Evolutionary conservation across 805 yeast genomes (phyloP), one percentile per base, ranked within the genome.

Genomic region (Starmerella scarabaei): DNA sequence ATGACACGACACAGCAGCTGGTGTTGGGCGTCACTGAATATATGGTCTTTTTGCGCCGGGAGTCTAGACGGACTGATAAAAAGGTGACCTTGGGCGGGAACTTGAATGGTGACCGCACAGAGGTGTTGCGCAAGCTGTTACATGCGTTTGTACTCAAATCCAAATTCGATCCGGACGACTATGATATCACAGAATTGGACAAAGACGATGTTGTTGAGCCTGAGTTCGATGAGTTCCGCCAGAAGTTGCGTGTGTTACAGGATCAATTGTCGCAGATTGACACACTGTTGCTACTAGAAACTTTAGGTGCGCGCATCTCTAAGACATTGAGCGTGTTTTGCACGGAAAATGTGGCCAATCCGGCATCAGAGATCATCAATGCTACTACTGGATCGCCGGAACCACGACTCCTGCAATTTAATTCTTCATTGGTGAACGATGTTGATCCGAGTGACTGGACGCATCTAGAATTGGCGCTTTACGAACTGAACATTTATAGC

Each of bases 1-100:
- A 91, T 58, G 96, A 91, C 50, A 78, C 88, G 12, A 74, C 93
- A 1, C 67, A 71, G 29, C 93, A 83, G 57, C 80, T 84, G 15
- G 80, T 88, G 54, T 79, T 91, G 7, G 80, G 84, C 52, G 64
- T 91, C 34, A 73, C 81, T 29, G 80, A 75, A 38, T 85, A 77
- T 56, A 64, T 91, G 45, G 62, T 81, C 9, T 69, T 78, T 33
- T 62, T 85, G 49, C 82, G 67, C 16, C 54, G 55, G 20, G 65
- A 57, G 27, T 48, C 54, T 75, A 61, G 83, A 74, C 54, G 64
- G 55, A 30, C 33, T 32, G 37, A 37, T 26, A 66, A 60, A 6
- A 45, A 61, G 31, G 54, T 62, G 49, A 37, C 60, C 57, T 4
- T 48, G 54, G 20, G 59, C 47, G 37, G 39, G 48, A 17, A 42